phyloP scores from a whole-genome alignment of 2,329 filamentous ascomycete species.

The Alternaria conjuncta region DNA sequence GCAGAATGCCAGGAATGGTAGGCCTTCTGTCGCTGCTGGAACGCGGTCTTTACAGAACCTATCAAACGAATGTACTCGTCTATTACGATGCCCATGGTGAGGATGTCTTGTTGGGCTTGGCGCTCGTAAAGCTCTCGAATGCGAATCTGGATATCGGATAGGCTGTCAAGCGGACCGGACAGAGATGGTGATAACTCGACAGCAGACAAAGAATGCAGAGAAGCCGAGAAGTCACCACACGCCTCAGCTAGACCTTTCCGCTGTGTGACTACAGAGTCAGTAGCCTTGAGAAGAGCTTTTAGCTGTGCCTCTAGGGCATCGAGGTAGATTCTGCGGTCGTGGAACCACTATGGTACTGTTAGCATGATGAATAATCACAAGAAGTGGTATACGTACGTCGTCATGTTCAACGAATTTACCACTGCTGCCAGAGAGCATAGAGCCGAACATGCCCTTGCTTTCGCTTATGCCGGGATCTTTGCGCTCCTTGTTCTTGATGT shows the following conservation, averaged over 20 bases:
- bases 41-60: slow-evolving; percentile 91
- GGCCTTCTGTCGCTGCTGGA: slow-evolving; percentile 89
- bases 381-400: slow-evolving; percentile 67
- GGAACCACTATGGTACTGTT: slow-evolving; percentile 76
- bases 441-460: slow-evolving; percentile 91
- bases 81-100: slow-evolving; percentile 96
- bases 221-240: slow-evolving; percentile 90
- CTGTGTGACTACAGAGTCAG: slow-evolving; percentile 90
- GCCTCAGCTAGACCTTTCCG: slow-evolving; percentile 93
- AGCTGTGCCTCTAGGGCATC: slow-evolving; percentile 92
- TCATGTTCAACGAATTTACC: slow-evolving; percentile 97
- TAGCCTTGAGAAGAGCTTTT: slow-evolving; percentile 87
- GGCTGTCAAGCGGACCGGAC: slow-evolving; percentile 85
- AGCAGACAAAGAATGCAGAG: slow-evolving; percentile 87
- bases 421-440: slow-evolving; percentile 74
- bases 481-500: slow-evolving; percentile 97
- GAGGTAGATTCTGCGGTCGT: slow-evolving; percentile 92
- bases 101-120: slow-evolving; percentile 93
- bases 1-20: slow-evolving; percentile 94
- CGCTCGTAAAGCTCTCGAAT: slow-evolving; percentile 95
- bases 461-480: slow-evolving; percentile 85
- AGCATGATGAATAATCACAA: background rate
- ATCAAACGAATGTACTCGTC: slow-evolving; percentile 98
- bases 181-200: slow-evolving; percentile 91
- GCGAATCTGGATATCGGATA: slow-evolving; percentile 91